Base-by-base conservation (phyloP, 805 yeast genomes). In the Myxozyma sirexii region DNA sequence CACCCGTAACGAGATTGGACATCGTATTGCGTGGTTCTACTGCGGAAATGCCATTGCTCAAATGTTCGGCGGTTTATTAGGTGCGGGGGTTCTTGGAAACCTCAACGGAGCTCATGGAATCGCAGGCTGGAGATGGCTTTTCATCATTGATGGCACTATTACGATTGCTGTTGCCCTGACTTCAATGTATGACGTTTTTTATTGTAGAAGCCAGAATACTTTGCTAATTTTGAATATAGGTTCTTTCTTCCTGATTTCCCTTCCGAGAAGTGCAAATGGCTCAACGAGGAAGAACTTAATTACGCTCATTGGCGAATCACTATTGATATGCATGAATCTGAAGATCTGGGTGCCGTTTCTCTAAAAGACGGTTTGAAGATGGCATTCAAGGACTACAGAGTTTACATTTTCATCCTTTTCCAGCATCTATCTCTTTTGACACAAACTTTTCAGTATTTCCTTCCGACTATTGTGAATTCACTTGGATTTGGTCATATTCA, bases 391-490 rank as follows among this genome's bases (percentile, higher is more conserved):
- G 67, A 63, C 45, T 62, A 55, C 47, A 55, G 63, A 19, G 35
- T 62, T 29, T 63, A 64, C 39, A n/a, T 63, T 12, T 54, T 53
- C 23, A 19, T 63, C 13, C 19, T 59, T 8, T 42, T 63, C 27
- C 60, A 60, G 57, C 60, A 62, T 46, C 46, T 45, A 19, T 55
- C 57, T 13, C 48, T 56, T 23, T 21, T 65, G 41, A 54, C 67
- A 12, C 60, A 62, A 35, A 62, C 64, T 3, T 55, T 81, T 45
- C 80, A 84, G 5, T 80, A 82, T 67, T 83, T 81, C 71, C 82
- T 82, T 74, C 86, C 86, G 27, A 76, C 84, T 0, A 82, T 84
- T 29, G 85, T 83, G 17, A 67, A 75, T 61, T 81, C 85, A 15
- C 74, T 83, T 60, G 79, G 82, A 43, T 84, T 80, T 64, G 68